These are phyloP conservation scores for Gossypium trilobum DNA, from an alignment of 441 rosid genomes.

Conservation along the genomic window DNA sequence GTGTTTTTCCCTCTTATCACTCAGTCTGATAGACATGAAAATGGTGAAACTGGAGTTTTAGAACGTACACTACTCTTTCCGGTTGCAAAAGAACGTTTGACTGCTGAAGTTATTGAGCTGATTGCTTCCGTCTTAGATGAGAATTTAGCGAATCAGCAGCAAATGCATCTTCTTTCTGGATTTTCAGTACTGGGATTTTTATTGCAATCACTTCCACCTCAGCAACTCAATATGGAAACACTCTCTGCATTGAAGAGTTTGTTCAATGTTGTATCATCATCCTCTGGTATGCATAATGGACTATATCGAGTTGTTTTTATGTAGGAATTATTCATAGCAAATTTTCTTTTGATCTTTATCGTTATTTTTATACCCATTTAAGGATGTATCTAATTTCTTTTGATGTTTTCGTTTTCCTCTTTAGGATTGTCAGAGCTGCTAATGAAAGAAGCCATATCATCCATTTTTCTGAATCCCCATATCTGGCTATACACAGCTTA, in stretches of 20 bases:
- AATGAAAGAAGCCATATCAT: constrained; percentile 74
- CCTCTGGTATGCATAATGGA: constrained; percentile 52
- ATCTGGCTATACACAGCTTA: constrained; percentile 78
- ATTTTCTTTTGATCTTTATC: constrained; percentile 10
- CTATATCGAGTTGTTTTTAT: constrained; percentile 9
- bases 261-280: constrained; percentile 62
- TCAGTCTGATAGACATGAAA: constrained; percentile 76
- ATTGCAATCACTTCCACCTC: constrained; percentile 83
- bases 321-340: constrained; percentile 8
- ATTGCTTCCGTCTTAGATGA: constrained; percentile 95
- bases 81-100: constrained; percentile 67
- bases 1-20: constrained; percentile 93
- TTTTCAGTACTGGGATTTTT: constrained; percentile 84
- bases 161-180: constrained; percentile 96
- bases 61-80: constrained; percentile 54
- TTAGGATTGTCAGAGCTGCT: constrained; percentile 80
- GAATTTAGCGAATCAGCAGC: constrained; percentile 88
- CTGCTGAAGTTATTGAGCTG: constrained; percentile 91
- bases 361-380: not conserved
- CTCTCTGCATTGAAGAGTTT: constrained; percentile 86
- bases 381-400: not conserved
- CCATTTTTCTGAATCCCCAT: constrained; percentile 85
- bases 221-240: constrained; percentile 89
- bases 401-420: constrained; percentile 15
- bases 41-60: constrained; percentile 41